A percentile compares a stretch with the other conserved stretches of the same genome.
phyloP scores from a whole-genome alignment of 495 filamentous ascomycete species.

The Neurospora sp. region DNA sequence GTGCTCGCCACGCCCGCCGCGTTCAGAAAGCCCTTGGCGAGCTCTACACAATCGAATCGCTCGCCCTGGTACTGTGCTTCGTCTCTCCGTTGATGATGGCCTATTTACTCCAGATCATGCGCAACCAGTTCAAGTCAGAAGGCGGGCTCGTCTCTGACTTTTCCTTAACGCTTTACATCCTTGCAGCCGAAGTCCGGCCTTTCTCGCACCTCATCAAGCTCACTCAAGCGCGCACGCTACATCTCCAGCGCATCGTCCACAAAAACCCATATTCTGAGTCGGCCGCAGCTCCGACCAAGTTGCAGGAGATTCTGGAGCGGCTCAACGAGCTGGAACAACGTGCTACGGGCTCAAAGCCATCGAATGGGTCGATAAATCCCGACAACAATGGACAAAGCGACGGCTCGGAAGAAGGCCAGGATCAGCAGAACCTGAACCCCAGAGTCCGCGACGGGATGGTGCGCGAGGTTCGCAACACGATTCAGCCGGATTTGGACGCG shows the following conservation, averaged over 20 bases:
- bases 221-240: slow-evolving; percentile 65
- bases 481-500: slow-evolving; percentile 80
- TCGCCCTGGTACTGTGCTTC: slow-evolving; percentile 71
- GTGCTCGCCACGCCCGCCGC: not conserved
- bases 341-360: slow-evolving; percentile 15
- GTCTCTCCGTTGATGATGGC: slow-evolving; percentile 66
- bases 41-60: slow-evolving; percentile 62
- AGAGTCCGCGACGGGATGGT: slow-evolving; percentile 25
- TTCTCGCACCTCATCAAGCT: slow-evolving; percentile 71
- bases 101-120: slow-evolving; percentile 66
- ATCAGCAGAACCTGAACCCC: slow-evolving; percentile 19
- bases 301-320: slow-evolving; percentile 50
- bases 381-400: slow-evolving; percentile 17
- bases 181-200: slow-evolving; percentile 78
- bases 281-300: slow-evolving; percentile 29
- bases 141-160: slow-evolving; percentile 73
- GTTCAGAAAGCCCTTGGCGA: slow-evolving; percentile 42
- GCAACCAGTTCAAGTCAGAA: slow-evolving; percentile 70
- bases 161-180: slow-evolving; percentile 87
- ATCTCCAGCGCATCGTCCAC: slow-evolving; percentile 68
- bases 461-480: slow-evolving; percentile 48
- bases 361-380: not conserved
- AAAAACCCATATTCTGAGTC: slow-evolving; percentile 36
- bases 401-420: slow-evolving; percentile 12
- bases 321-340: slow-evolving; percentile 62